Conservation (phyloP, 345 rosid genomes). For the Arabis alpina region DNA sequence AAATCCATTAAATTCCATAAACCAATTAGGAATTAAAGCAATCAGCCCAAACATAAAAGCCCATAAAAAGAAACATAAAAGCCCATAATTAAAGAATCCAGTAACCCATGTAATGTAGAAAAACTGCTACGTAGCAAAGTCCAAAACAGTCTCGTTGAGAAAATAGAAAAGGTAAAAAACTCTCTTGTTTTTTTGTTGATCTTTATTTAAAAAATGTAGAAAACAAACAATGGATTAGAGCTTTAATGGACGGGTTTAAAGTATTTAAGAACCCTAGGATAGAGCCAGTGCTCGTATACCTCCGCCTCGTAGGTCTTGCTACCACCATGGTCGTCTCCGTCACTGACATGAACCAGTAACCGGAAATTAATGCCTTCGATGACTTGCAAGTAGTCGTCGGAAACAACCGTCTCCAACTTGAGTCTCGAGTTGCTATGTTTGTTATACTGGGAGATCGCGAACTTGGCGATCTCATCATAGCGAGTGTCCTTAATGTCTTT, state of each 20-base stretch:
- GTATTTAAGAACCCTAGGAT: neutral
- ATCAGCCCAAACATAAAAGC: too few species aligned
- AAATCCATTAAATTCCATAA: too few species aligned
- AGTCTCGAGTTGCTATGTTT: slow-evolving; percentile 1
- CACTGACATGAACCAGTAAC: neutral
- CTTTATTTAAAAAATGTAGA: too few species aligned
- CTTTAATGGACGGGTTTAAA: neutral
- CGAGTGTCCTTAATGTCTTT: neutral
- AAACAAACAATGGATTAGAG: neutral
- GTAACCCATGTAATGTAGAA: too few species aligned
- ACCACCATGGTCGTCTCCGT: neutral
- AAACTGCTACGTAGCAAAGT: too few species aligned
- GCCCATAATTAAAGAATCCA: too few species aligned
- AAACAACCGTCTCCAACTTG: neutral
- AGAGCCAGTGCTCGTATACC: slow-evolving; percentile 3
- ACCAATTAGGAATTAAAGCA: too few species aligned
- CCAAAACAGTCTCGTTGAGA: too few species aligned
- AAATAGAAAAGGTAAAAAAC: too few species aligned
- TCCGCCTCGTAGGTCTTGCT: neutral
- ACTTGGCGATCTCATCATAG: slow-evolving; percentile 8
- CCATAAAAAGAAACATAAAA: too few species aligned
- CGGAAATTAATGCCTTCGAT: neutral
- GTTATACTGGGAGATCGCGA: slow-evolving; percentile 16
- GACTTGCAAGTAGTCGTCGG: neutral
- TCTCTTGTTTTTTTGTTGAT: too few species aligned